These are phyloP conservation scores for Penicillium sp. DNA, from an alignment of 2,329 filamentous ascomycete genomes.

Conservation along the genomic window DNA sequence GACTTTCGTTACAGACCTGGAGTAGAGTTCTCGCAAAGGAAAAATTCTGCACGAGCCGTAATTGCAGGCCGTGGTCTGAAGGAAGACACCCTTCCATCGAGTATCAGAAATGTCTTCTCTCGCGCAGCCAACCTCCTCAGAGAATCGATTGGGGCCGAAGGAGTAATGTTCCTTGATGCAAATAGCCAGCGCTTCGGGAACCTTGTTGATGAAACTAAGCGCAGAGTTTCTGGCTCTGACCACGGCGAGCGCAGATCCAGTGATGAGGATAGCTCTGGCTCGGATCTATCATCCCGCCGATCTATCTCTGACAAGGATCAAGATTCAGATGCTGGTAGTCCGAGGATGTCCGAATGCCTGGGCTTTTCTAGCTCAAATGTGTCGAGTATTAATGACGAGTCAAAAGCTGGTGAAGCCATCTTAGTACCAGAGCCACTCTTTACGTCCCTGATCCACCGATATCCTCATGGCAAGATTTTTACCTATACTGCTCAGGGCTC, in stretches of 20 bases:
- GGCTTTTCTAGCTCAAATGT: slow-evolving; percentile 23
- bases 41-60: slow-evolving; percentile 6
- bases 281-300: background rate
- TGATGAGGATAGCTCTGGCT: slow-evolving; percentile 29
- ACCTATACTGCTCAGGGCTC: slow-evolving; percentile 26
- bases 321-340: slow-evolving; percentile 3
- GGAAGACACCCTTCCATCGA: slow-evolving; percentile 11
- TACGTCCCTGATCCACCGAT: slow-evolving; percentile 24
- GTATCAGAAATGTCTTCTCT: slow-evolving; percentile 41
- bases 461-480: slow-evolving; percentile 35
- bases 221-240: slow-evolving; percentile 10
- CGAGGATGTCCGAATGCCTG: slow-evolving; percentile 13
- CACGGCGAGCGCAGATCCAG: slow-evolving; percentile 8
- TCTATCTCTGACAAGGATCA: background rate
- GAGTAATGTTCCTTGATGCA: slow-evolving; percentile 39
- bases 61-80: slow-evolving; percentile 10
- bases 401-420: slow-evolving; percentile 13
- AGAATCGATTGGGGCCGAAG: slow-evolving; percentile 48
- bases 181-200: slow-evolving; percentile 20
- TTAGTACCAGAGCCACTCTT: slow-evolving; percentile 25
- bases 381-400: slow-evolving; percentile 21
- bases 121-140: slow-evolving; percentile 52
- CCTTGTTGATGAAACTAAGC: slow-evolving; percentile 17
- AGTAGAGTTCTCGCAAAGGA: background rate
- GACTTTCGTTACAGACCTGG: background rate